phyloP scores from a whole-genome alignment of 305 asterid species.

The Euphrasia arctica region DNA sequence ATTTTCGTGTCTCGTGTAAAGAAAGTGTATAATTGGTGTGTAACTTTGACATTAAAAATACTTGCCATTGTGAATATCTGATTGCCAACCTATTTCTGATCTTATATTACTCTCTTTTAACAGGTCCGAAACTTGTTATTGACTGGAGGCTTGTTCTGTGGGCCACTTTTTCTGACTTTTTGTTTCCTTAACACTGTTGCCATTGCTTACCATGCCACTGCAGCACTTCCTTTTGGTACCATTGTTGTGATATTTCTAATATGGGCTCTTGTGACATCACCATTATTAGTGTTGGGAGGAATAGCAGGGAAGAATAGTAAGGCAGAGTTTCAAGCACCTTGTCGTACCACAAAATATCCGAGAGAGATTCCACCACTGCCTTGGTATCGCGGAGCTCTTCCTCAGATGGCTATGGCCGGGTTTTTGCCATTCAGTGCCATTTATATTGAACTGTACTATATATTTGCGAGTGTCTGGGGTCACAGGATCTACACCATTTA shows the following conservation, averaged over 20 bases:
- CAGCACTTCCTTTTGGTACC: constrained; percentile 82
- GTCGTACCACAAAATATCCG: constrained; percentile 78
- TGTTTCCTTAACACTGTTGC: constrained; percentile 81
- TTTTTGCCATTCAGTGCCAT: constrained; percentile 83
- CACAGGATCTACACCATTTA: constrained; percentile 77
- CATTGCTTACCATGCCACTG: constrained; percentile 70
- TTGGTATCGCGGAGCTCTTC: constrained; percentile 68
- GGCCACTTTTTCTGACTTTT: constrained; percentile 71
- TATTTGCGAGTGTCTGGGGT: constrained; percentile 85
- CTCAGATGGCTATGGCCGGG: constrained; percentile 95
- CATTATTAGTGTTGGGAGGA: constrained; percentile 74
- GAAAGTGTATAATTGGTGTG: not conserved
- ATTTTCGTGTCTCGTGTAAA: not conserved
- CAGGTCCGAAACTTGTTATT: constrained; percentile 69
- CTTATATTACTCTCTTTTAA: constrained; percentile 11
- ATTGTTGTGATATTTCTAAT: constrained; percentile 66
- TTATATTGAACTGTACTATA: constrained; percentile 73
- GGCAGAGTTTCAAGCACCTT: constrained; percentile 82
- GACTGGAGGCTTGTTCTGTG: constrained; percentile 69
- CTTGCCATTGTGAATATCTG: not conserved
- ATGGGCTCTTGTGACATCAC: constrained; percentile 83
- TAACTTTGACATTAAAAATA: not conserved
- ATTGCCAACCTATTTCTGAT: constrained; percentile 4
- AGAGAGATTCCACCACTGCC: constrained; percentile 76
- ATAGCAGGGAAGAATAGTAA: constrained; percentile 78